These are phyloP conservation scores for Chloropicon primus DNA, from an alignment of 139 green algal species.

Conservation along the genomic window DNA sequence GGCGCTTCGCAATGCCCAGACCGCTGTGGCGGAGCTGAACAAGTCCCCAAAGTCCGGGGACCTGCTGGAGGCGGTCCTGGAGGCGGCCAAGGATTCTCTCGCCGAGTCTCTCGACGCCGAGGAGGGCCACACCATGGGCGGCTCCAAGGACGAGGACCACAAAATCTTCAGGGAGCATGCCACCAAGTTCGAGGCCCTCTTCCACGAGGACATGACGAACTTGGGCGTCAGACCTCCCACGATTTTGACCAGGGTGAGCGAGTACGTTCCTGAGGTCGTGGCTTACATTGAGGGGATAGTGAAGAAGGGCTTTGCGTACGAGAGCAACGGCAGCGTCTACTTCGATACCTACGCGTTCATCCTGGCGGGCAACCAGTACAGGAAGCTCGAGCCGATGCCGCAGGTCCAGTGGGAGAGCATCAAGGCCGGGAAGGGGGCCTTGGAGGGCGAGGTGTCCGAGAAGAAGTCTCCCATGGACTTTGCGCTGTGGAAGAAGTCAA, in stretches of 20 bases:
- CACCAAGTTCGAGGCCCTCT: slow-evolving; percentile 72
- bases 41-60: slow-evolving; percentile 27
- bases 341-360: slow-evolving; percentile 84
- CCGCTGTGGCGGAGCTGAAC: not conserved
- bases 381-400: slow-evolving; percentile 69
- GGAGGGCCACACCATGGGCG: slow-evolving; percentile 19
- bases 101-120: not conserved
- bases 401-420: not conserved
- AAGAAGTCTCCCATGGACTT: slow-evolving; percentile 84
- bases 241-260: slow-evolving; percentile 81
- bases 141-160: slow-evolving; percentile 51
- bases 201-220: slow-evolving; percentile 79
- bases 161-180: slow-evolving; percentile 76
- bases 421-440: slow-evolving; percentile 52
- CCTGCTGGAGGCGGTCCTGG: slow-evolving; percentile 60
- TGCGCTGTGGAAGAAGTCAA: slow-evolving; percentile 90
- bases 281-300: slow-evolving; percentile 53
- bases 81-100: slow-evolving; percentile 18
- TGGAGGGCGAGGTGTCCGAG: slow-evolving; percentile 48
- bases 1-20: not conserved
- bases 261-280: slow-evolving; percentile 81
- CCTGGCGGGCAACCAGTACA: slow-evolving; percentile 65
- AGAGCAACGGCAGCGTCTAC: slow-evolving; percentile 74
- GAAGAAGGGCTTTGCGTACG: slow-evolving; percentile 77
- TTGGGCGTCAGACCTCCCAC: slow-evolving; percentile 63